Evolutionary conservation across 352 stramenopile genomes (phyloP).

Genomic region (Globisporangium nodosum): DNA sequence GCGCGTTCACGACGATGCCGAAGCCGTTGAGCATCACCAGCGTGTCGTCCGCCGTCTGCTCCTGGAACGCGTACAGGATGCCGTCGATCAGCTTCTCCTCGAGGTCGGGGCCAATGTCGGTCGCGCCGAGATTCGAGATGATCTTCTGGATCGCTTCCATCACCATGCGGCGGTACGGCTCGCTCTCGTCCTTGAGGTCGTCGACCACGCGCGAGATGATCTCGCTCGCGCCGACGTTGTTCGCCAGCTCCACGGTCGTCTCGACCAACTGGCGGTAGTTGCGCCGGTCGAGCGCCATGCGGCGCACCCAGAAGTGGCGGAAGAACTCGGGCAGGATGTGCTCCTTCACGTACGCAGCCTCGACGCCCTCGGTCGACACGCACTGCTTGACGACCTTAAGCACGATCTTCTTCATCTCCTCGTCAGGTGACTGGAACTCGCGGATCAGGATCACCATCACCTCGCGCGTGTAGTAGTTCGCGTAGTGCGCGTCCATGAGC

Average conservation of each 20-base stretch:
- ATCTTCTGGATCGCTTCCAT: constrained; percentile 99
- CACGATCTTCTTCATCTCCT: constrained; percentile 99
- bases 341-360: constrained; percentile 96
- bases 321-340: constrained; percentile 99
- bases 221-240: constrained; percentile 99
- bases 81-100: constrained; percentile 99
- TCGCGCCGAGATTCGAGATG: constrained; percentile 95
- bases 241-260: constrained; percentile 97
- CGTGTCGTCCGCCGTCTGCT: constrained; percentile 93
- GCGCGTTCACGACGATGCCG: constrained; percentile 96
- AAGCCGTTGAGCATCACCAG: constrained; percentile 97
- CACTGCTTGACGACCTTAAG: constrained; percentile 98
- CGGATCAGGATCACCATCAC: constrained; percentile 99
- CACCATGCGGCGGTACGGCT: constrained; percentile 98
- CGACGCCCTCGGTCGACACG: constrained; percentile 97
- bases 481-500: constrained; percentile 99
- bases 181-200: constrained; percentile 99
- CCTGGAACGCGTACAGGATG: constrained; percentile 99
- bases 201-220: constrained; percentile 97
- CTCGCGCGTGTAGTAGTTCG: constrained; percentile 98
- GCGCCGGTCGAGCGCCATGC: constrained; percentile 96
- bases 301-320: constrained; percentile 97
- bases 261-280: constrained; percentile 99
- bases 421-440: constrained; percentile 98
- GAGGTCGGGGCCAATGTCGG: constrained; percentile 94